phyloP scores from a whole-genome alignment of 2,329 filamentous ascomycete genomes.

The Fusarium mangiferae region DNA sequence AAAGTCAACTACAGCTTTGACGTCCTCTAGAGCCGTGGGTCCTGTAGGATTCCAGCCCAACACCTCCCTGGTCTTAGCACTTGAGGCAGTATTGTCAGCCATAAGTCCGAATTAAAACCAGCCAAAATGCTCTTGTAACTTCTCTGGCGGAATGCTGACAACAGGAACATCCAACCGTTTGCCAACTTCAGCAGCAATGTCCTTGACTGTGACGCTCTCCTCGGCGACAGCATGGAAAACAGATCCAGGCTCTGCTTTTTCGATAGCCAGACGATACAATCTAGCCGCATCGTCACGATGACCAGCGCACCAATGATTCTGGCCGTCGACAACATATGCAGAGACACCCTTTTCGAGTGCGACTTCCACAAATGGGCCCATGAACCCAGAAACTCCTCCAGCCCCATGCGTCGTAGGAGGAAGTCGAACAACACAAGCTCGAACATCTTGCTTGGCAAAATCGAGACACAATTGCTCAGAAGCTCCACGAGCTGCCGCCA shows the following conservation, averaged over 20 bases:
- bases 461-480: not conserved
- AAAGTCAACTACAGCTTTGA: not conserved
- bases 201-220: not conserved
- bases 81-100: not conserved
- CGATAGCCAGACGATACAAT: not conserved
- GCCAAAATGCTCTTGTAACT: not conserved
- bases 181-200: not conserved
- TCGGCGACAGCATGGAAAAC: not conserved
- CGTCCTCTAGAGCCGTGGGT: not conserved
- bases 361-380: not conserved
- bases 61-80: not conserved
- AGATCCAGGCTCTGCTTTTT: not conserved
- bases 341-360: not conserved
- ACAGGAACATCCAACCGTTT: not conserved
- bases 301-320: not conserved
- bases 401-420: not conserved
- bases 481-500: not conserved
- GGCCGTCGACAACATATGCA: not conserved
- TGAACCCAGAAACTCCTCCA: not conserved
- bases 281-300: not conserved
- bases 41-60: not conserved
- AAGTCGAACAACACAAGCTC: not conserved
- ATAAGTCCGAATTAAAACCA: not conserved
- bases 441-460: not conserved
- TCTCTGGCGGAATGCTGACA: not conserved